phyloP scores from a whole-genome alignment of 768 basidiomycete genomes.

The Rhodosporidiobolus sp. region DNA sequence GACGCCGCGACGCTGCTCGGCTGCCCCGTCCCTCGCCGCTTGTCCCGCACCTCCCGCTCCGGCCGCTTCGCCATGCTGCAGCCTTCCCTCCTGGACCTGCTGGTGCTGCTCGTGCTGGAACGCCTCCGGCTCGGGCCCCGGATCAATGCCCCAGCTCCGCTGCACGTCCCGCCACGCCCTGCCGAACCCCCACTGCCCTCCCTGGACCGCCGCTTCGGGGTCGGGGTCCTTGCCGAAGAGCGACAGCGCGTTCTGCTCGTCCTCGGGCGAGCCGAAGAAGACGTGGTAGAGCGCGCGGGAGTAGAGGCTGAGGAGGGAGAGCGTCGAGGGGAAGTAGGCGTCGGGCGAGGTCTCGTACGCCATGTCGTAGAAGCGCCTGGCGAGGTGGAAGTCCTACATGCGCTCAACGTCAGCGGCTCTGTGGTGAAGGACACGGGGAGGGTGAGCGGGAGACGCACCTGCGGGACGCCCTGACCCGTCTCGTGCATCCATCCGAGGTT shows the following conservation, averaged over 20 bases:
- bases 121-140: constrained; percentile 28
- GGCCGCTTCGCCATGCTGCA: neutral
- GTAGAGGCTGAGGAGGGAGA: constrained; percentile 80
- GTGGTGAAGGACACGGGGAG: too few relatives aligned
- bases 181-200: constrained; percentile 16
- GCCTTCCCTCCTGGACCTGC: constrained; percentile 50
- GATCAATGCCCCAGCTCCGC: constrained; percentile 37
- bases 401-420: too few relatives aligned
- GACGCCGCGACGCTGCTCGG: constrained; percentile 57
- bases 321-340: constrained; percentile 78
- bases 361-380: constrained; percentile 90
- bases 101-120: constrained; percentile 53
- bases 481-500: constrained; percentile 99
- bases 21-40: constrained; percentile 1
- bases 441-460: constrained; percentile 56
- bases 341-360: constrained; percentile 82
- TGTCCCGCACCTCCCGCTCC: constrained; percentile 10
- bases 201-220: neutral
- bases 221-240: constrained; percentile 28
- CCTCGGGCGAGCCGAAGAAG: constrained; percentile 34
- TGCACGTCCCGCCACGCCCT: constrained; percentile 37
- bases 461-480: constrained; percentile 84
- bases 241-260: constrained; percentile 28
- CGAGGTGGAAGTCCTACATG: constrained; percentile 83
- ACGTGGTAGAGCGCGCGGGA: constrained; percentile 63